phyloP scores from a whole-genome alignment of 176 grass and related monocot genomes.

The Paspalum notatum region DNA sequence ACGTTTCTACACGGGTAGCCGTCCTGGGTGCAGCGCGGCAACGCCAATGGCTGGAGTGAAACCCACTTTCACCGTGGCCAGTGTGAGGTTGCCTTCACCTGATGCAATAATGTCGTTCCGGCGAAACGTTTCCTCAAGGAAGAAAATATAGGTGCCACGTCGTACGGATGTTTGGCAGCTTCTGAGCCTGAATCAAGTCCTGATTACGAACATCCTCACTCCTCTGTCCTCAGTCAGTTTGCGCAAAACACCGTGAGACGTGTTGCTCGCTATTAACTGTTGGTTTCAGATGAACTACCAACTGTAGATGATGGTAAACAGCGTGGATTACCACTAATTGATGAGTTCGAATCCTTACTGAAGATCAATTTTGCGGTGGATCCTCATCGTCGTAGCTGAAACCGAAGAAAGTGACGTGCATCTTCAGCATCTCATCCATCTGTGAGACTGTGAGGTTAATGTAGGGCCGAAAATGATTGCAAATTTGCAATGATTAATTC shows the following conservation, averaged over 20 bases:
- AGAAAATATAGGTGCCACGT: background rate
- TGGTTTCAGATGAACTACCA: slow-evolving; percentile 9
- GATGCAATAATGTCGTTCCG: slow-evolving; percentile 19
- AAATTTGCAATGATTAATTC: slow-evolving; percentile 25
- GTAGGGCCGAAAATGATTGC: slow-evolving; percentile 22
- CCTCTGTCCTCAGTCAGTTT: background rate
- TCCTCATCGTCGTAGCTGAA: background rate
- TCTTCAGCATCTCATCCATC: background rate
- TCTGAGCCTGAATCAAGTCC: background rate
- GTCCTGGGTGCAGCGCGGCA: slow-evolving; percentile 10
- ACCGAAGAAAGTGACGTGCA: background rate
- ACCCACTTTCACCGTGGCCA: slow-evolving; percentile 42
- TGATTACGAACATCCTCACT: background rate
- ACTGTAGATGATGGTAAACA: background rate
- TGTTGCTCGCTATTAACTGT: background rate
- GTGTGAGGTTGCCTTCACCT: slow-evolving; percentile 38
- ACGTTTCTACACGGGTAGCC: slow-evolving; percentile 34
- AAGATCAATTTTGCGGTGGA: background rate
- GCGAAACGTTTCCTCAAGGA: slow-evolving; percentile 12
- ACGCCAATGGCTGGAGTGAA: slow-evolving; percentile 34
- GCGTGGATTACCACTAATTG: background rate
- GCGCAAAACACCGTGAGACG: background rate
- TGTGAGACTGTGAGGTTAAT: background rate
- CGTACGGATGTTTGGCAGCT: background rate
- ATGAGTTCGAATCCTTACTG: too few species aligned